These are phyloP conservation scores for Fusarium longipes DNA, from an alignment of 2,329 filamentous ascomycete species.

Conservation along the genomic window DNA sequence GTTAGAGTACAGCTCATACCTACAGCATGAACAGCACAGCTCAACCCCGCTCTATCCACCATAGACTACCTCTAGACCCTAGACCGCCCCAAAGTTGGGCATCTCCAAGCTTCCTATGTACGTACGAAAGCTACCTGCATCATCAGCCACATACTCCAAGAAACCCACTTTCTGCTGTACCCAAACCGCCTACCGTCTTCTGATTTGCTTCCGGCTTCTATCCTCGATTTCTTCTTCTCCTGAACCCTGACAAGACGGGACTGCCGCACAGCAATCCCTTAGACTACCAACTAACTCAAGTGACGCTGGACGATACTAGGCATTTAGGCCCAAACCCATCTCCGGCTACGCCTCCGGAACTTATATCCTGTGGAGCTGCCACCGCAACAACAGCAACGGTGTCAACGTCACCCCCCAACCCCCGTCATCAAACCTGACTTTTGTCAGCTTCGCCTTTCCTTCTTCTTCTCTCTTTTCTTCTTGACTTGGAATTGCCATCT, in stretches of 20 bases:
- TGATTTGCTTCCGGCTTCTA: conserved; percentile 17
- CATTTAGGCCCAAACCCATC: conserved; percentile 11
- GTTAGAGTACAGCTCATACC: conserved; percentile 15
- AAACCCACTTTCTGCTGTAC: conserved; percentile 20
- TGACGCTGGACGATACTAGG: conserved; percentile 19
- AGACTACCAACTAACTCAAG: not conserved
- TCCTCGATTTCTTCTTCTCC: conserved; percentile 27
- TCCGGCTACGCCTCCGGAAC: conserved; percentile 33
- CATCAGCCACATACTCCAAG: conserved; percentile 43
- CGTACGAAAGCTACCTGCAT: conserved; percentile 41
- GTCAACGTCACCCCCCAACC: conserved; percentile 46
- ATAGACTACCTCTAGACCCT: conserved; percentile 21
- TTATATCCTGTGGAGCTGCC: conserved; percentile 45
- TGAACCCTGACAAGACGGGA: conserved; percentile 20
- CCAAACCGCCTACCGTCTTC: conserved; percentile 30
- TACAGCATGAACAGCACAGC: conserved; percentile 32
- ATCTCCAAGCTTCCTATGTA: conserved; percentile 20
- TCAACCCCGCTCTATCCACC: conserved; percentile 30
- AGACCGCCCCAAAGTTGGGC: conserved; percentile 38
- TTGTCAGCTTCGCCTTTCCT: conserved; percentile 40
- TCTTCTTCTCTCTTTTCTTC: not conserved
- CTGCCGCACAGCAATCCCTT: conserved; percentile 15
- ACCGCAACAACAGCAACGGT: conserved; percentile 46
- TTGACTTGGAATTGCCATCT: conserved; percentile 29
- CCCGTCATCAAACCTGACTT: conserved; percentile 32